These are phyloP conservation scores for Mrakiaceae sp. DNA, from an alignment of 1,284 basidiomycete genomes.

Conservation along the genomic window DNA sequence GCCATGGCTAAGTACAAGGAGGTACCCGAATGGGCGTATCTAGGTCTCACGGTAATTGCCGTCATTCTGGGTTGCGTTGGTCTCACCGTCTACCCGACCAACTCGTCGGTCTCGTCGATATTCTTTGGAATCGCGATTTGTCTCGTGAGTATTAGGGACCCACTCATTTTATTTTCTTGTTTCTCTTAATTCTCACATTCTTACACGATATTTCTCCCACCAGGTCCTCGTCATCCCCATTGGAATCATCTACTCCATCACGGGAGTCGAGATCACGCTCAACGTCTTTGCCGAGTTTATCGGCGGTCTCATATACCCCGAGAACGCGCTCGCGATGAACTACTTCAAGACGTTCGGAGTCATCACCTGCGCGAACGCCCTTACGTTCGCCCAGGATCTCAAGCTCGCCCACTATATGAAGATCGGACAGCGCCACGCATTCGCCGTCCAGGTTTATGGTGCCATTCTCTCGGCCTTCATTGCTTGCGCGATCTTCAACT, in stretches of 20 bases:
- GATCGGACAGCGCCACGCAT: constrained; percentile 38
- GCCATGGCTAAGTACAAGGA: constrained; percentile 57
- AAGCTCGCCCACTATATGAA: constrained; percentile 54
- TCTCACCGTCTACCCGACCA: constrained; percentile 19
- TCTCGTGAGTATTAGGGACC: not conserved
- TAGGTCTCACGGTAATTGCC: constrained; percentile 17
- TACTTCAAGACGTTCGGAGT: constrained; percentile 28
- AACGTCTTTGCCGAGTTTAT: constrained; percentile 24
- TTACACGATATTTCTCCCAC: not conserved
- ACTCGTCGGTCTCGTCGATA: constrained; percentile 23
- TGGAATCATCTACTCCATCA: constrained; percentile 20
- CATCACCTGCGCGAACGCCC: constrained; percentile 21
- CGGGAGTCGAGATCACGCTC: constrained; percentile 17
- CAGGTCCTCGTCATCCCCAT: constrained; percentile 23
- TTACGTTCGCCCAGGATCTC: constrained; percentile 23
- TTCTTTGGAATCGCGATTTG: constrained; percentile 25
- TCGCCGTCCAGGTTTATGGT: constrained; percentile 19
- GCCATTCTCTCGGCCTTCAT: constrained; percentile 12
- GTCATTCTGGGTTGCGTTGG: constrained; percentile 8
- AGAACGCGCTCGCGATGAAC: constrained; percentile 22
- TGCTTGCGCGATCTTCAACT: constrained; percentile 17
- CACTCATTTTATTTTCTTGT: not conserved
- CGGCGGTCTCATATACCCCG: constrained; percentile 23
- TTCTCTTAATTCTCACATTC: not conserved
- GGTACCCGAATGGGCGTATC: constrained; percentile 32